These are phyloP conservation scores for Colletotrichum phormii DNA, from an alignment of 2,329 filamentous ascomycete genomes.

Conservation along the genomic window DNA sequence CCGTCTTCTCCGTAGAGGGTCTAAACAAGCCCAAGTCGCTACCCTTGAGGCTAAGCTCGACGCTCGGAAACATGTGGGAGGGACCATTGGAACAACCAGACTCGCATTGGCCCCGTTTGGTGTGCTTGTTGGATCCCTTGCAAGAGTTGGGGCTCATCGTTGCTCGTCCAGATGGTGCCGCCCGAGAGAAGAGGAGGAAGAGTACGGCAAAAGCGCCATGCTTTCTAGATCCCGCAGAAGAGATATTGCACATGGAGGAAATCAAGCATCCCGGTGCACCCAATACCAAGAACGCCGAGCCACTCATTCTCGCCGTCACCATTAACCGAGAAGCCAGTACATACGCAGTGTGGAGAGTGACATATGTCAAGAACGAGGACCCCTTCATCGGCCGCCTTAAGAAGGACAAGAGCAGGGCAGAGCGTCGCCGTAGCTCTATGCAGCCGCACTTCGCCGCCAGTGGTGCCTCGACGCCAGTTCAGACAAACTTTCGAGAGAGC, in stretches of 20 bases:
- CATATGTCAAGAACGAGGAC: conserved; percentile 78
- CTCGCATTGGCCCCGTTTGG: conserved; percentile 78
- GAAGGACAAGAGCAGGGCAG: conserved; percentile 57
- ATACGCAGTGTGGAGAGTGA: conserved; percentile 87
- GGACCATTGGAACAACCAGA: conserved; percentile 62
- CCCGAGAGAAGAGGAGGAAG: conserved; percentile 51
- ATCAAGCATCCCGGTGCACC: conserved; percentile 64
- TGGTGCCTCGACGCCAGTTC: conserved; percentile 81
- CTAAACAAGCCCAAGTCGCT: conserved; percentile 67
- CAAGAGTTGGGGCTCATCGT: conserved; percentile 88
- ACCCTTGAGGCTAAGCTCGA: conserved; percentile 63
- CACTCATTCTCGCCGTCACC: conserved; percentile 82
- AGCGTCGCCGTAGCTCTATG: conserved; percentile 72
- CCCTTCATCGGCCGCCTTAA: conserved; percentile 60
- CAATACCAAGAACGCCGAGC: conserved; percentile 52
- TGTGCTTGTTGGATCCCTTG: conserved; percentile 87
- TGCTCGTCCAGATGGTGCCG: conserved; percentile 60
- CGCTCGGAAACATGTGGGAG: conserved; percentile 70
- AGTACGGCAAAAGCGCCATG: conserved; percentile 54
- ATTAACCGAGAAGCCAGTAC: conserved; percentile 80
- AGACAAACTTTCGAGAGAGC: conserved; percentile 79
- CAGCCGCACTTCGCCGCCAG: conserved; percentile 73
- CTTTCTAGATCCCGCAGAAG: conserved; percentile 81
- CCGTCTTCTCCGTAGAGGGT: conserved; percentile 67
- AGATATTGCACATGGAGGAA: conserved; percentile 85